phyloP scores from a whole-genome alignment of 768 basidiomycete genomes.

The Tricholoma hemisulphureum region DNA sequence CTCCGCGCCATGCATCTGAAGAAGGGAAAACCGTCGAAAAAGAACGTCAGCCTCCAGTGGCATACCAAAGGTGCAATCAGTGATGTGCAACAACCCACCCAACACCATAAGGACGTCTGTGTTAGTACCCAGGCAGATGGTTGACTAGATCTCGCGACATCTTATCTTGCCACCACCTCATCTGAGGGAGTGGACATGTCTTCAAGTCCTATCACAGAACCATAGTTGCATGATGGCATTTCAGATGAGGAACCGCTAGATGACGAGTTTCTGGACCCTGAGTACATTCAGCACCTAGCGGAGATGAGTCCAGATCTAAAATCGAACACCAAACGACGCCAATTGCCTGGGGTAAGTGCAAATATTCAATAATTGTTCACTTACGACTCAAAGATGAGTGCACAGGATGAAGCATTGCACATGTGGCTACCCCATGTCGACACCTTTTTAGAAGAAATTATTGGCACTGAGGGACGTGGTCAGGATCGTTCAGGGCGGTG shows the following conservation, averaged over 20 bases:
- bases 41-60: neutral
- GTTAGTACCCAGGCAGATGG: too few relatives aligned
- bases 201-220: neutral
- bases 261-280: neutral
- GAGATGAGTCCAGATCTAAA: neutral
- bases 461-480: slow-evolving; percentile 1
- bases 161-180: too few relatives aligned
- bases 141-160: too few relatives aligned
- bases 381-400: neutral
- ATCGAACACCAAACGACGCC: neutral
- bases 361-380: neutral
- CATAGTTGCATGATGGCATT: neutral
- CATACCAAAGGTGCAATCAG: too few relatives aligned
- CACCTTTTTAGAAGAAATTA: slow-evolving; percentile 7
- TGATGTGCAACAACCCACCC: too few relatives aligned
- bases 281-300: neutral
- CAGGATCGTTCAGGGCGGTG: neutral
- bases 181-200: neutral
- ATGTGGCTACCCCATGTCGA: slow-evolving; percentile 4
- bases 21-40: neutral
- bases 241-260: neutral
- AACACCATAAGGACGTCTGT: too few relatives aligned
- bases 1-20: too few relatives aligned
- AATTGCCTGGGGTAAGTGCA: neutral
- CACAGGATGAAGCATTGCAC: slow-evolving; percentile 8